Percentiles rank a stretch among this genome's conserved stretches.
Conservation (phyloP, 73 alveolate genomes). For the Paramecium biaurelia region DNA sequence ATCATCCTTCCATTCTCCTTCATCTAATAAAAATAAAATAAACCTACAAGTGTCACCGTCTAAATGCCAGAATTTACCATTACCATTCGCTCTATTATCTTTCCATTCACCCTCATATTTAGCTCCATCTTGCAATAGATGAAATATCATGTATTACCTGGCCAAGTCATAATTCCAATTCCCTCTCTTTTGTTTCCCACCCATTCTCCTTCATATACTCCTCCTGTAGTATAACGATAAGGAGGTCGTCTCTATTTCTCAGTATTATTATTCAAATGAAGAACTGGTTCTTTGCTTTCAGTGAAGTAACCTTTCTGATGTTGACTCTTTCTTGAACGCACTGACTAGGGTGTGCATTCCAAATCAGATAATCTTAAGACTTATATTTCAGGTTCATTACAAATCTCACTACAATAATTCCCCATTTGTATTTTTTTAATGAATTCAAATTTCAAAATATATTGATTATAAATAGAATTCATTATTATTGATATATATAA, state of each 20-base stretch:
- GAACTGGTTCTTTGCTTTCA: constrained; percentile 13
- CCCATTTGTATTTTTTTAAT: not conserved
- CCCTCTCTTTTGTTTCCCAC: constrained; percentile 85
- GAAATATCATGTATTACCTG: not conserved
- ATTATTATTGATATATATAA: not conserved
- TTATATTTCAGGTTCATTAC: constrained; percentile 18
- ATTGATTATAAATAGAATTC: not conserved
- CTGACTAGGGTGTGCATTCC: not conserved
- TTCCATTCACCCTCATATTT: constrained; percentile 79
- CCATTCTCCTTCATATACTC: constrained; percentile 87
- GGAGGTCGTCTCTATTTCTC: constrained; percentile 73
- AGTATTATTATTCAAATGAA: not conserved
- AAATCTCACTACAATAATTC: not conserved
- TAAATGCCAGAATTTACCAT: constrained; percentile 81
- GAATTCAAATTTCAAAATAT: not conserved
- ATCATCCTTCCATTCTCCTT: constrained; percentile 79
- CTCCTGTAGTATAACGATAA: constrained; percentile 78
- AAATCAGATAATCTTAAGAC: not conserved
- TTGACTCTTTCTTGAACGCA: not conserved
- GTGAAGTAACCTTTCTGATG: not conserved
- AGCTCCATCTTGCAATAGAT: constrained; percentile 38
- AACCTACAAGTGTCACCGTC: constrained; percentile 80
- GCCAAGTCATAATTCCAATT: constrained; percentile 60
- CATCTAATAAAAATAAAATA: constrained; percentile 12
- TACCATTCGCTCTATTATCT: constrained; percentile 78